Percentiles rank a stretch among this genome's conserved stretches.
Conservation (phyloP, 352 stramenopile species). For the Phytophthora kernoviae region DNA sequence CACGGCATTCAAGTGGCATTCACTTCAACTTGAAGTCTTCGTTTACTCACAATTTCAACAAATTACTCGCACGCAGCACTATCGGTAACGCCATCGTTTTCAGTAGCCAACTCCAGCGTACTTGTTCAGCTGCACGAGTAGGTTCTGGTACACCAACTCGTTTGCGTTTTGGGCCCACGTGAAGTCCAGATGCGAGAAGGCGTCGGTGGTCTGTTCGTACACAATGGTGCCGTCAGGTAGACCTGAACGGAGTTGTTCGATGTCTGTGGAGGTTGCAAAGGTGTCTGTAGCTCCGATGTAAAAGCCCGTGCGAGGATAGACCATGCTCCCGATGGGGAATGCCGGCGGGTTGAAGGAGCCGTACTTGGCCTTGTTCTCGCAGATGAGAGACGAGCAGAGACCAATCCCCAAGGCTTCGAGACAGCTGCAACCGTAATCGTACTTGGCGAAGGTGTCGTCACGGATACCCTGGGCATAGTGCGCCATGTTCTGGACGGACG, state of each 20-base stretch:
- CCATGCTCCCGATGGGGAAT: constrained; percentile 20
- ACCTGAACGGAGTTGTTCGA: constrained; percentile 36
- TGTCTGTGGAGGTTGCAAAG: constrained; percentile 38
- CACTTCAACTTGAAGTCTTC: too few relatives aligned
- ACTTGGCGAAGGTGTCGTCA: constrained; percentile 52
- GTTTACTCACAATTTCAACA: constrained; percentile 2
- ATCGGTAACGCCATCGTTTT: background rate
- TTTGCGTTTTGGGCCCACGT: constrained; percentile 48
- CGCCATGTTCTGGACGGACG: constrained; percentile 61
- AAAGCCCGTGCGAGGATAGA: constrained; percentile 44
- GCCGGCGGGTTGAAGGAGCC: constrained; percentile 40
- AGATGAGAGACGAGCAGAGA: constrained; percentile 47
- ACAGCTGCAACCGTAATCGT: constrained; percentile 61
- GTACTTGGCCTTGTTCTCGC: constrained; percentile 62
- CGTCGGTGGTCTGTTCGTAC: constrained; percentile 34
- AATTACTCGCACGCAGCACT: too few relatives aligned
- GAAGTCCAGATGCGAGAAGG: constrained; percentile 61
- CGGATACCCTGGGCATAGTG: constrained; percentile 62
- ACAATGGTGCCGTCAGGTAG: constrained; percentile 45
- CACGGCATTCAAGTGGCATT: too few relatives aligned
- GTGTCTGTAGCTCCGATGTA: constrained; percentile 47
- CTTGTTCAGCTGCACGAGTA: constrained; percentile 45
- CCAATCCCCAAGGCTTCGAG: constrained; percentile 32
- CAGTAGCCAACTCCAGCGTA: constrained; percentile 47
- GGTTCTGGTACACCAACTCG: constrained; percentile 48